phyloP scores from a whole-genome alignment of 2,329 filamentous ascomycete species.

The Daldinia sp. region DNA sequence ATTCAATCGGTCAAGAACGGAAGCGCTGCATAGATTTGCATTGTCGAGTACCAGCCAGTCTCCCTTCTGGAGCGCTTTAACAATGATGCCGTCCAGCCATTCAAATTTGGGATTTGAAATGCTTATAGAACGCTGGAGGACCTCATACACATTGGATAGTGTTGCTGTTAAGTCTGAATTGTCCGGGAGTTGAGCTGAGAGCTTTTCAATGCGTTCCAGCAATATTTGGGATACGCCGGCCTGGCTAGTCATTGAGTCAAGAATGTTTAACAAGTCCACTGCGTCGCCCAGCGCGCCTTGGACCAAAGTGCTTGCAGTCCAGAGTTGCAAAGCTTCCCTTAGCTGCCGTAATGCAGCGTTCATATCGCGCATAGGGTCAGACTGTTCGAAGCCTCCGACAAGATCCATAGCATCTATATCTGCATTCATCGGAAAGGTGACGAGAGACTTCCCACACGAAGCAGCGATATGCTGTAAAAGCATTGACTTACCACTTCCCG shows the following conservation, averaged over 20 bases:
- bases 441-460: conserved; percentile 77
- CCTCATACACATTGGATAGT: conserved; percentile 61
- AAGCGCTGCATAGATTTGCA: conserved; percentile 95
- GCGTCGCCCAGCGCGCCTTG: conserved; percentile 60
- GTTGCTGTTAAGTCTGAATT: conserved; percentile 61
- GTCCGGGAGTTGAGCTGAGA: conserved; percentile 58
- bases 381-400: conserved; percentile 95
- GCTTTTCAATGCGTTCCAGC: conserved; percentile 53
- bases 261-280: conserved; percentile 63
- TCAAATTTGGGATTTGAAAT: conserved; percentile 87
- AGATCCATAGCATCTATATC: conserved; percentile 98
- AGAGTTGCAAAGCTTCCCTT: conserved; percentile 58
- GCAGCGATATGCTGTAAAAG: conserved; percentile 85
- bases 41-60: conserved; percentile 97
- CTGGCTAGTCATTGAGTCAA: conserved; percentile 60
- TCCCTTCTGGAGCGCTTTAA: conserved; percentile 86
- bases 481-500: conserved; percentile 88
- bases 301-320: conserved; percentile 63
- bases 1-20: conserved; percentile 93
- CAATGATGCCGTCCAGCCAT: conserved; percentile 94
- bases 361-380: conserved; percentile 81
- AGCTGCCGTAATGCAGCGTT: conserved; percentile 66
- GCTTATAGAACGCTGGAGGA: conserved; percentile 65
- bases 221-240: conserved; percentile 55
- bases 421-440: conserved; percentile 90